Conservation (phyloP, 257 asterid species). For the Cynanchum wilfordii region DNA sequence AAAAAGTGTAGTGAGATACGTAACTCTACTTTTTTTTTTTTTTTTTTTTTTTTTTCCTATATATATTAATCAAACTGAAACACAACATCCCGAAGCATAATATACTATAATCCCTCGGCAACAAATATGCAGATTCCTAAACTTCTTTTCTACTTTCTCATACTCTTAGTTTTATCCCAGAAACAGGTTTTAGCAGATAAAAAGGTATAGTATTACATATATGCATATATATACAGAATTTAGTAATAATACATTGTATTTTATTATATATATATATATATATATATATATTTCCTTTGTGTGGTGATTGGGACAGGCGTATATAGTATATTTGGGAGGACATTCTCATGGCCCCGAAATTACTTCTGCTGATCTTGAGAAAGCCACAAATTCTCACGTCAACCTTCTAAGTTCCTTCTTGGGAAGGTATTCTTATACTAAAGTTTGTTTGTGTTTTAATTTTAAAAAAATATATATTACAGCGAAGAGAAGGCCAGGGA, state of each 20-base stretch:
- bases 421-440: slow-evolving; percentile 41
- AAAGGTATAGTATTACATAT: not conserved
- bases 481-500: slow-evolving; percentile 56
- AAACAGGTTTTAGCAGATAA: not conserved
- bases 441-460: no score
- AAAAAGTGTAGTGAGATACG: no score
- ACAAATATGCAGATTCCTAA: not conserved
- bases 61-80: no score
- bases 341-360: slow-evolving; percentile 58
- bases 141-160: not conserved
- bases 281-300: no score
- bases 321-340: slow-evolving; percentile 76
- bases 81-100: no score
- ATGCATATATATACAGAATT: not conserved
- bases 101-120: not conserved
- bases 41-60: no score
- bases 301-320: slow-evolving; percentile 32
- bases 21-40: no score
- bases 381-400: slow-evolving; percentile 44
- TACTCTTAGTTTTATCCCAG: not conserved
- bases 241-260: not conserved
- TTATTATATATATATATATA: not conserved
- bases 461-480: slow-evolving; percentile 4
- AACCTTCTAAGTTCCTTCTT: slow-evolving; percentile 51
- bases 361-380: slow-evolving; percentile 37